Conservation (phyloP, 78 protist species). For the Dictyostelium citrinum region DNA sequence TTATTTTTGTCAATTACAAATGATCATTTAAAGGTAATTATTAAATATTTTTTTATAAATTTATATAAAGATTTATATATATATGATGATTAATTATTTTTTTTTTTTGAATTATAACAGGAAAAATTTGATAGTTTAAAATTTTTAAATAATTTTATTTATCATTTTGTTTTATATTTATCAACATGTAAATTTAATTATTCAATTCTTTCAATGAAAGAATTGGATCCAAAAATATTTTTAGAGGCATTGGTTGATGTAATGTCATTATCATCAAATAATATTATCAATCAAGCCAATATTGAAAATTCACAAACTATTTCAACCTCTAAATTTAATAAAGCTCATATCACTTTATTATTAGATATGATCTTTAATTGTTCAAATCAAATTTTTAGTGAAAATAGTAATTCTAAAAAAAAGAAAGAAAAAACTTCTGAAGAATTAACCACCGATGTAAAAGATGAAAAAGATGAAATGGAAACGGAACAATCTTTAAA, state of each 20-base stretch:
- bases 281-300: neutral
- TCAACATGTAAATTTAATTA: neutral
- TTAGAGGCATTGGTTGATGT: conserved; percentile 29
- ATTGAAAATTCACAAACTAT: neutral
- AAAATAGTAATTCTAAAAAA: neutral
- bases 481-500: neutral
- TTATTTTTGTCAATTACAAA: conserved; percentile 11
- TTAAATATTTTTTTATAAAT: neutral
- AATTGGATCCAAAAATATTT: conserved; percentile 34
- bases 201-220: neutral
- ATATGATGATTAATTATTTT: neutral
- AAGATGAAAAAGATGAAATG: neutral
- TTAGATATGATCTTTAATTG: neutral
- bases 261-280: neutral
- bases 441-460: neutral
- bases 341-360: neutral
- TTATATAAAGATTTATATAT: neutral
- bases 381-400: neutral
- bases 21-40: conserved; percentile 13
- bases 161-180: conserved; percentile 41
- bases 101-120: neutral
- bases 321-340: conserved; percentile 1
- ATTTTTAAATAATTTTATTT: conserved; percentile 20
- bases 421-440: neutral
- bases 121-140: neutral